Evolutionary conservation across 164 flowering plant genomes (phyloP).

Genomic region (Cinnamomum micranthum): DNA sequence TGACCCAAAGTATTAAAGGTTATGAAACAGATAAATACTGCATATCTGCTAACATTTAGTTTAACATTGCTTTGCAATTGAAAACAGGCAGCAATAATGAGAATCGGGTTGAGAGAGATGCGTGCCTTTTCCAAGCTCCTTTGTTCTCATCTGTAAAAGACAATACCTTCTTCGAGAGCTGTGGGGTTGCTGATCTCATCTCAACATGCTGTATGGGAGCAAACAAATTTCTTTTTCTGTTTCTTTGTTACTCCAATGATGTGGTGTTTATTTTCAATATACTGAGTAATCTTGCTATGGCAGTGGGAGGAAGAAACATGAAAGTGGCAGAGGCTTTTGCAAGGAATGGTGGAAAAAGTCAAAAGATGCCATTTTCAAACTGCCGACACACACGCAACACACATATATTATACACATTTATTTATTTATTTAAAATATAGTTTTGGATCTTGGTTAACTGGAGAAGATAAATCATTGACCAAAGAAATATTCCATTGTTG

Average conservation of each 20-base stretch:
- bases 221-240: neutral
- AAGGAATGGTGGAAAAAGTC: conserved; percentile 70
- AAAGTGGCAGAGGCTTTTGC: conserved; percentile 98
- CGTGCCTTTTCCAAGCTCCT: conserved; percentile 78
- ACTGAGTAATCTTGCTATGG: conserved; percentile 5
- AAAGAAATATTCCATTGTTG: neutral
- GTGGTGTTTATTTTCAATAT: no score
- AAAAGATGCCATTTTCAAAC: conserved; percentile 43
- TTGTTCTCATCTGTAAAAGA: conserved; percentile 84
- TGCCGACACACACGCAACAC: no score
- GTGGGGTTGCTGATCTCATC: conserved; percentile 96
- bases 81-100: conserved; percentile 89
- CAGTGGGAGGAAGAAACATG: conserved; percentile 99
- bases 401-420: no score
- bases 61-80: neutral
- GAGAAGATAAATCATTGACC: neutral
- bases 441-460: neutral
- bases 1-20: no score
- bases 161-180: conserved; percentile 93
- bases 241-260: neutral
- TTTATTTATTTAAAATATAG: neutral
- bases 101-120: conserved; percentile 95
- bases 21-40: neutral
- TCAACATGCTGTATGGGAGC: conserved; percentile 82
- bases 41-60: neutral